phyloP scores from a whole-genome alignment of 208 protist species.

The Blechomonas ayalai region DNA sequence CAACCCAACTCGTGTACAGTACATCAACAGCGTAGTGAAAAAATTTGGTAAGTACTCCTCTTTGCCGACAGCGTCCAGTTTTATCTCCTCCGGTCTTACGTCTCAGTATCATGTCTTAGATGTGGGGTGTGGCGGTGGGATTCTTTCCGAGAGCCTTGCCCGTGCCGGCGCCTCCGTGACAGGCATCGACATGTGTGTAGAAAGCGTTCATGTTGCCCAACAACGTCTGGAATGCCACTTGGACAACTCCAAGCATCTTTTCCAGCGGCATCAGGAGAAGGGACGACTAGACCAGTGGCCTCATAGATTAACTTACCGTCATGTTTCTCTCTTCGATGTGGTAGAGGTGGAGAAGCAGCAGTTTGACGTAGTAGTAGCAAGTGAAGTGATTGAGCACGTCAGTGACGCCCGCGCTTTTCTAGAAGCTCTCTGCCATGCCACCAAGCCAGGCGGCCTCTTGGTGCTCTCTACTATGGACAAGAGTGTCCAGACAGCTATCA shows the following conservation, averaged over 20 bases:
- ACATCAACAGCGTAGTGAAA: constrained; percentile 48
- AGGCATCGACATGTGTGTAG: constrained; percentile 85
- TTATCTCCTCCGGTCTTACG: constrained; percentile 11
- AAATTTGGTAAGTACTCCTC: constrained; percentile 21
- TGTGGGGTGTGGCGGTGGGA: constrained; percentile 89
- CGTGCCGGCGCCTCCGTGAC: constrained; percentile 82
- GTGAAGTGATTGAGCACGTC: constrained; percentile 93
- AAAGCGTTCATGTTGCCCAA: constrained; percentile 75
- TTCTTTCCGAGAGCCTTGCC: constrained; percentile 84
- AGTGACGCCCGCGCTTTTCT: constrained; percentile 81
- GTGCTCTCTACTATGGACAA: constrained; percentile 92
- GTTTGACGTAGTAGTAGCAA: constrained; percentile 87
- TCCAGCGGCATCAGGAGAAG: too few relatives aligned
- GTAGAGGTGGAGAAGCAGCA: constrained; percentile 25
- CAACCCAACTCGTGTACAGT: constrained; percentile 88
- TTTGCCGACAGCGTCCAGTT: constrained; percentile 4
- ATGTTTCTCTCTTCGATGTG: constrained; percentile 49
- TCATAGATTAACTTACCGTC: constrained; percentile 15
- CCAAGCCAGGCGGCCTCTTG: constrained; percentile 82
- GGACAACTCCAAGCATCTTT: too few relatives aligned
- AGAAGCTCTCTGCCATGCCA: constrained; percentile 52
- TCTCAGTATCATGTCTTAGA: constrained; percentile 70
- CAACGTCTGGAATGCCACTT: constrained; percentile 19
- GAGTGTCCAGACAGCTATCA: constrained; percentile 59
- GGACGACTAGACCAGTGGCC: too few relatives aligned